phyloP scores from a whole-genome alignment of 768 basidiomycete genomes.

The Lactarius hatsudake region DNA sequence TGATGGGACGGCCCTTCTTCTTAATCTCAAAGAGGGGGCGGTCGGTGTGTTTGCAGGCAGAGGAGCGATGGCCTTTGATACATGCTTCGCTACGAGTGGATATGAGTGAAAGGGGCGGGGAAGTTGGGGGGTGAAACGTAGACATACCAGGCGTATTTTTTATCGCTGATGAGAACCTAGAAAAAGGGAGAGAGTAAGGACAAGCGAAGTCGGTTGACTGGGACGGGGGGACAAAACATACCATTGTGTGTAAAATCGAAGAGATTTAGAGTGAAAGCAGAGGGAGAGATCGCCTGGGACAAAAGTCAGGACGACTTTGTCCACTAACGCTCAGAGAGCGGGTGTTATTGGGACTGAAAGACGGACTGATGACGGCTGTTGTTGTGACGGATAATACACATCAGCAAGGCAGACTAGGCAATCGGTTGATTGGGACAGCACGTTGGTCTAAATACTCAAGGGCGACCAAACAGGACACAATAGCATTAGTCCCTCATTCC shows the following conservation, averaged over 20 bases:
- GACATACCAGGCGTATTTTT: slow-evolving; percentile 70
- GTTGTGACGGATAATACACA: slow-evolving; percentile 24
- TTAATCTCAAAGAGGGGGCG: slow-evolving; percentile 91
- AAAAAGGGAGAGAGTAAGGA: neutral
- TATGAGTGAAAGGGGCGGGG: slow-evolving; percentile 21
- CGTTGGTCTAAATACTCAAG: slow-evolving; percentile 24
- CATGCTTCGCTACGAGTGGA: slow-evolving; percentile 68
- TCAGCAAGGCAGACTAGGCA: slow-evolving; percentile 25
- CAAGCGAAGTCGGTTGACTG: neutral
- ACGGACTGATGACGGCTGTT: slow-evolving; percentile 25
- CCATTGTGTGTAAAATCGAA: slow-evolving; percentile 19
- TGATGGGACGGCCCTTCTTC: slow-evolving; percentile 89
- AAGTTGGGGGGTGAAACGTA: neutral
- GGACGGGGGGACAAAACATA: neutral
- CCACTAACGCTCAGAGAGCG: slow-evolving; percentile 29
- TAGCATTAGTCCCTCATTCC: slow-evolving; percentile 22
- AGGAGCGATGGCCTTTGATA: slow-evolving; percentile 93
- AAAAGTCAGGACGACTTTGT: slow-evolving; percentile 26
- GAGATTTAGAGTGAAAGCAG: slow-evolving; percentile 1
- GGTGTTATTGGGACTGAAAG: slow-evolving; percentile 28
- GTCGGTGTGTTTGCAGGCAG: slow-evolving; percentile 81
- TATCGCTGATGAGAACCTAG: slow-evolving; percentile 71
- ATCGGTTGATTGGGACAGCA: slow-evolving; percentile 11
- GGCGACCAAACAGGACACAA: slow-evolving; percentile 24
- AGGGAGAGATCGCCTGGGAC: slow-evolving; percentile 24